These are phyloP conservation scores for Orbilia oligospora DNA, from an alignment of 2,329 filamentous ascomycete species.

Conservation along the genomic window DNA sequence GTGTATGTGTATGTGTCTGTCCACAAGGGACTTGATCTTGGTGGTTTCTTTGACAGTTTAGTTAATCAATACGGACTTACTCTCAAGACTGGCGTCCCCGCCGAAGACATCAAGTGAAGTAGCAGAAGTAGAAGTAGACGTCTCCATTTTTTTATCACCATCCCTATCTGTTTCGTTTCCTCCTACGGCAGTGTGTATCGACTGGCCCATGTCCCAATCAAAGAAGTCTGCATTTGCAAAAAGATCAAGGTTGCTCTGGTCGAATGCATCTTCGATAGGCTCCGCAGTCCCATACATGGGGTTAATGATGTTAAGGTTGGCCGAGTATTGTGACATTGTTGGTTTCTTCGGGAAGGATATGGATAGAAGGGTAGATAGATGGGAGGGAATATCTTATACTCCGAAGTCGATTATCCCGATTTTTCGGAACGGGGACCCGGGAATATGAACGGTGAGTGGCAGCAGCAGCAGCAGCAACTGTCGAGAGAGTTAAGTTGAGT, in stretches of 20 bases:
- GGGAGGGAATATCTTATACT: not conserved
- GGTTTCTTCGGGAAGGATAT: slow-evolving; percentile 28
- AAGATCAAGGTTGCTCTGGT: slow-evolving; percentile 79
- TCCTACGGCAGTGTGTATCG: slow-evolving; percentile 68
- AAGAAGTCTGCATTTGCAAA: slow-evolving; percentile 88
- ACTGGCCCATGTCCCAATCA: slow-evolving; percentile 79
- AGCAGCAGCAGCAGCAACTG: not conserved
- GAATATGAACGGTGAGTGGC: not conserved
- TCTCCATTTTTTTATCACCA: slow-evolving; percentile 51
- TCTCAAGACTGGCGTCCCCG: slow-evolving; percentile 51
- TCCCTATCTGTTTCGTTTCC: slow-evolving; percentile 59
- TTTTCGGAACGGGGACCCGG: slow-evolving; percentile 25
- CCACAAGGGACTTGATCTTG: not conserved
- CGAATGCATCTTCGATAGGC: slow-evolving; percentile 72
- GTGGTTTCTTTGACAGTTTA: not conserved
- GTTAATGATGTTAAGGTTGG: slow-evolving; percentile 60
- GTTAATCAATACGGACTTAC: slow-evolving; percentile 35
- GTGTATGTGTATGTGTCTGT: slow-evolving; percentile 25
- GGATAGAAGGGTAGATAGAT: not conserved
- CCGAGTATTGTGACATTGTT: slow-evolving; percentile 56
- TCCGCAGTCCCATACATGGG: slow-evolving; percentile 52
- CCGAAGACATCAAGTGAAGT: slow-evolving; percentile 45
- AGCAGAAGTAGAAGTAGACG: slow-evolving; percentile 20
- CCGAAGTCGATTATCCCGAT: slow-evolving; percentile 16
- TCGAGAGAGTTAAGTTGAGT: slow-evolving; percentile 1